phyloP scores from a whole-genome alignment of 495 filamentous ascomycete species.

The Daldinia grandis region DNA sequence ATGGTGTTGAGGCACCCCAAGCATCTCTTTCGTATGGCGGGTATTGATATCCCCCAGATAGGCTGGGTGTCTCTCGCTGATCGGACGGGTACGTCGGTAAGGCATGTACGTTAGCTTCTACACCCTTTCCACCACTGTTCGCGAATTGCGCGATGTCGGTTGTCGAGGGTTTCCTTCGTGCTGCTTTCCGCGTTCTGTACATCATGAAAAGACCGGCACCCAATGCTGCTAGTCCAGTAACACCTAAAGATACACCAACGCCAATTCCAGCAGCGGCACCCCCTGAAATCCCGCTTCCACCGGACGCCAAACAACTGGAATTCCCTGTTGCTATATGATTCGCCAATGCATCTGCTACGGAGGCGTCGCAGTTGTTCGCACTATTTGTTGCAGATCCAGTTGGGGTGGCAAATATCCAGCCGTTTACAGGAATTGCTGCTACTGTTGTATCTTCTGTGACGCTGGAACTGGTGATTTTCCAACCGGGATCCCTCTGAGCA shows the following conservation, averaged over 20 bases:
- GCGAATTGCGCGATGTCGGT: constrained; percentile 25
- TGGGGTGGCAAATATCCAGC: constrained; percentile 37
- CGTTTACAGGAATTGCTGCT: constrained; percentile 40
- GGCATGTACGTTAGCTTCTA: constrained; percentile 14
- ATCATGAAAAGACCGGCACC: constrained; percentile 36
- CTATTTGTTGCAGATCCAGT: constrained; percentile 14
- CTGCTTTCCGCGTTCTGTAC: constrained; percentile 32
- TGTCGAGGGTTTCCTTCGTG: constrained; percentile 2
- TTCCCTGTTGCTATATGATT: constrained; percentile 20
- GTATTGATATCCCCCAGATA: constrained; percentile 26
- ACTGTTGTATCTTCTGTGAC: constrained; percentile 20
- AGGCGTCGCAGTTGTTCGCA: constrained; percentile 25
- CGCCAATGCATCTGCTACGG: constrained; percentile 27
- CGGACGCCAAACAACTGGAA: constrained; percentile 7
- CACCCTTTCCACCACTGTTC: constrained; percentile 15
- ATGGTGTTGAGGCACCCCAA: constrained; percentile 25
- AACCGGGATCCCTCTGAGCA: constrained; percentile 9
- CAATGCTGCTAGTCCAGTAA: constrained; percentile 36
- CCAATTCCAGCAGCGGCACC: constrained; percentile 41
- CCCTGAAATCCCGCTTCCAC: constrained; percentile 21
- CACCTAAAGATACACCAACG: constrained; percentile 36
- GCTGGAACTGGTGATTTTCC: constrained; percentile 29
- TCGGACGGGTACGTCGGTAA: constrained; percentile 20
- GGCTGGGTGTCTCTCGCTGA: constrained; percentile 20
- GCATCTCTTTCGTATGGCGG: constrained; percentile 17